Base-by-base conservation (phyloP, 1,284 basidiomycete species). In the Cystobasidiaceae sp. region DNA sequence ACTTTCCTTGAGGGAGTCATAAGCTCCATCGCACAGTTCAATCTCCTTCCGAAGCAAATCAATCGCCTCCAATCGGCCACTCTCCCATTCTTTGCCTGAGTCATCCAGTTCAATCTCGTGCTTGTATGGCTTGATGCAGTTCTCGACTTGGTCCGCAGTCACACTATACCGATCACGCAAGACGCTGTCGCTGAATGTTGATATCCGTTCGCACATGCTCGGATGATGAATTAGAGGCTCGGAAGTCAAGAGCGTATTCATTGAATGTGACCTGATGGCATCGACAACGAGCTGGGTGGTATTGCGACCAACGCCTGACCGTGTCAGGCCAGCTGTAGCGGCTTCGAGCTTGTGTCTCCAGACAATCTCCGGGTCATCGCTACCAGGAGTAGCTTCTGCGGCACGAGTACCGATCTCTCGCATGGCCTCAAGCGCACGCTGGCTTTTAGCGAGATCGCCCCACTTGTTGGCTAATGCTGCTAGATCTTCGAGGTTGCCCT, bases 81-180 rank as follows among this genome's bases (percentile, higher is more conserved):
- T 74, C 72, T 92, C 90, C 96, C 96, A 99, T 76, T 97, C 93
- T 43, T 86, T 81, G 11, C 83, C 82, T 70, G 96, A 90, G 4
- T 83, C 77, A 56, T 64, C 61, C 27, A 94, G 86, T 74, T 97
- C 93, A 17, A 93, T 84, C 73, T 93, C 91, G 76, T 97, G 97
- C 81, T 98, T 97, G 84, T 86, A 97, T 32, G 96, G 96, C 79
- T 98, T 99, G 81, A 99, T 96, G 78, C 91, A 96, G 78, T 98
- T 99, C 81, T 99, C 96, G 7, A 99, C 96, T 78, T 98, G 94
- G 76, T 99, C 96, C 0, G 91, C 88, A 3, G 96, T 93, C 60
- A 97, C 79, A 8, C 89, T 88, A 67, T 97, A 88, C 2, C 94
- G 84, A 73, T 97, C 93, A 51, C 93, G 83, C 63, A 99, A 79